Evolutionary conservation across 352 stramenopile genomes (phyloP).

Genomic region (Plasmopara viticola): DNA sequence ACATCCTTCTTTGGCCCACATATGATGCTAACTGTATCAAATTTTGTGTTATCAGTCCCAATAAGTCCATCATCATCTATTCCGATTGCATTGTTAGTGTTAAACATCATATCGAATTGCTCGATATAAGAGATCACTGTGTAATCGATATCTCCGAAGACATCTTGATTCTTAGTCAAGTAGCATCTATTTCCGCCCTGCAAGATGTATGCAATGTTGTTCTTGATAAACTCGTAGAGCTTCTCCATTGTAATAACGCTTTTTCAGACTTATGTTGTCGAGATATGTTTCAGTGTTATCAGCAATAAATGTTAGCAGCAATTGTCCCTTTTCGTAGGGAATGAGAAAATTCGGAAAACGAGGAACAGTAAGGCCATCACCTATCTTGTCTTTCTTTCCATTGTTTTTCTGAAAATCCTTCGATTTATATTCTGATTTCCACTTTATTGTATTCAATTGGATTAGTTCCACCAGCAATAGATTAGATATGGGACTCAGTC

Average conservation of each 20-base stretch:
- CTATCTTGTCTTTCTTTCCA: neutral
- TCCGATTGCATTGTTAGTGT: constrained; percentile 1
- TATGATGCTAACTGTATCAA: neutral
- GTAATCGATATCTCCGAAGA: constrained; percentile 3
- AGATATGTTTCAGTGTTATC: neutral
- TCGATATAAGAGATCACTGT: neutral
- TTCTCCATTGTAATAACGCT: neutral
- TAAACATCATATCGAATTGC: neutral
- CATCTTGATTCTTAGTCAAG: too few species aligned
- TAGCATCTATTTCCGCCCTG: constrained; percentile 2
- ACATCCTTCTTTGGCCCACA: neutral
- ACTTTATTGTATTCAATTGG: neutral
- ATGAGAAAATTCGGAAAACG: neutral
- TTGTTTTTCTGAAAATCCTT: too few species aligned
- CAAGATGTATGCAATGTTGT: constrained; percentile 4
- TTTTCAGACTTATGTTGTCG: too few species aligned
- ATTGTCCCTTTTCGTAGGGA: constrained; percentile 1
- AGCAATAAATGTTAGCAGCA: neutral
- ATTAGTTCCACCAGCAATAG: constrained; percentile 2
- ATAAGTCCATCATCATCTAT: neutral
- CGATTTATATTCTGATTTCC: neutral
- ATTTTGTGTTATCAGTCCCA: neutral
- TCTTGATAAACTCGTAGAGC: constrained; percentile 1
- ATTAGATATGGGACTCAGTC: constrained; percentile 1
- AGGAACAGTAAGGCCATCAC: neutral